Evolutionary conservation across 192 early-diverging fungal genomes (phyloP).

Genomic region (Entomortierella chlamydospora): DNA sequence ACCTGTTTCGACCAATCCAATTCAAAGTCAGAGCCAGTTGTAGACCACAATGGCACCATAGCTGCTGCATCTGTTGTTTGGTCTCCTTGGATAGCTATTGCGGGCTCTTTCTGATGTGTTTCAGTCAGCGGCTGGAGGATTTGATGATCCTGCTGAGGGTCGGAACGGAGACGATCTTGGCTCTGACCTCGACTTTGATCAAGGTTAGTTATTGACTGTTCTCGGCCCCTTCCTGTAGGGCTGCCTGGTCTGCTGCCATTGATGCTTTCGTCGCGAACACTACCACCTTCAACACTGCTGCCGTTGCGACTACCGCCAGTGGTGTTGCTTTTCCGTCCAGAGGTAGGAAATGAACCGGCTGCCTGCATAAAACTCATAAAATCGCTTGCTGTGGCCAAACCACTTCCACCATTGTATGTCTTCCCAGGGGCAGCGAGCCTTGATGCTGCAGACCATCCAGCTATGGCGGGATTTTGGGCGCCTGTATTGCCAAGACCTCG

Average conservation of each 20-base stretch:
- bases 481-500: constrained; percentile 1
- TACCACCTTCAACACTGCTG: background rate
- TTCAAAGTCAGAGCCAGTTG: background rate
- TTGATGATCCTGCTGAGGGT: background rate
- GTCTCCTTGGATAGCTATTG: too few relatives aligned
- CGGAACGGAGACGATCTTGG: background rate
- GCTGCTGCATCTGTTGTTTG: too few relatives aligned
- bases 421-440: background rate
- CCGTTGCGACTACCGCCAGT: background rate
- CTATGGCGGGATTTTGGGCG: constrained; percentile 5
- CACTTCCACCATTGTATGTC: background rate
- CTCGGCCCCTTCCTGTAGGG: background rate
- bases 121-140: background rate
- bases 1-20: background rate
- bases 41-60: background rate
- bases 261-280: background rate
- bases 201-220: too few relatives aligned
- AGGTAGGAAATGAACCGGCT: background rate
- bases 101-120: too few relatives aligned
- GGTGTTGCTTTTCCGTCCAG: background rate
- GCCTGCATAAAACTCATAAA: constrained; percentile 25
- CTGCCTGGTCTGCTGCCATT: constrained; percentile 3
- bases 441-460: constrained; percentile 17
- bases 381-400: constrained; percentile 24
- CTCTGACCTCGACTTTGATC: background rate